A percentile compares a stretch with the other conserved stretches of the same genome.
These are phyloP conservation scores for Claviceps paspali DNA, from an alignment of 2,329 filamentous ascomycete genomes.

Conservation along the genomic window DNA sequence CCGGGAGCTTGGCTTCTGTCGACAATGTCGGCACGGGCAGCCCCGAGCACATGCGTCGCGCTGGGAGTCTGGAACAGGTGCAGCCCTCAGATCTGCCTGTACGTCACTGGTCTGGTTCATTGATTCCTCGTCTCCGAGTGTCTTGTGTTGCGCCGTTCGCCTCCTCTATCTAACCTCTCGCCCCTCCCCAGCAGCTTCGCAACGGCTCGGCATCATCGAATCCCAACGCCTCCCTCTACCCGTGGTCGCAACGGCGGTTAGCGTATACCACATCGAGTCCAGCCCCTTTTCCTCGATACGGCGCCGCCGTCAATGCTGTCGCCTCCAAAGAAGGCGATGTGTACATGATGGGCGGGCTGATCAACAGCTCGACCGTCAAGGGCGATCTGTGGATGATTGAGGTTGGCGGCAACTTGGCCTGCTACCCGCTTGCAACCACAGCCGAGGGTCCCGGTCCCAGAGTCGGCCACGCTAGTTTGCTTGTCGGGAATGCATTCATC, in stretches of 20 bases:
- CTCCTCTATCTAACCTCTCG: background rate
- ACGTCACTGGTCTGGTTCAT: too few relatives aligned
- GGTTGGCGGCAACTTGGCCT: constrained; percentile 71
- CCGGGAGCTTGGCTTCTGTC: constrained; percentile 63
- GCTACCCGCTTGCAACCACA: constrained; percentile 81
- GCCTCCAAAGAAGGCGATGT: constrained; percentile 95
- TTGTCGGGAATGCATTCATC: constrained; percentile 97
- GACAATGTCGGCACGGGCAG: constrained; percentile 42
- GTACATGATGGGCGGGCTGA: constrained; percentile 92
- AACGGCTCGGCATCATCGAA: constrained; percentile 35
- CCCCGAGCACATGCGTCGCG: constrained; percentile 47
- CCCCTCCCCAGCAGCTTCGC: constrained; percentile 29
- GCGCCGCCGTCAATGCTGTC: constrained; percentile 82
- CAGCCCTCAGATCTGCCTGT: constrained; percentile 25
- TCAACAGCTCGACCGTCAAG: constrained; percentile 90
- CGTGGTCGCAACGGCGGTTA: constrained; percentile 83
- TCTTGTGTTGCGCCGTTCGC: too few relatives aligned
- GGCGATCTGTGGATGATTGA: constrained; percentile 98
- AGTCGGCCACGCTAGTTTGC: constrained; percentile 82
- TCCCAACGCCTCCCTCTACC: constrained; percentile 71
- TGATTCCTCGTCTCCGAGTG: too few relatives aligned
- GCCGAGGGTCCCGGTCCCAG: constrained; percentile 88
- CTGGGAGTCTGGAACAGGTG: constrained; percentile 34
- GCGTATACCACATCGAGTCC: constrained; percentile 71
- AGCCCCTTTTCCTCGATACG: constrained; percentile 91